A percentile compares a stretch with the other conserved stretches of the same genome.
phyloP scores from a whole-genome alignment of 1,284 basidiomycete genomes.

The Omphalotus olearius region DNA sequence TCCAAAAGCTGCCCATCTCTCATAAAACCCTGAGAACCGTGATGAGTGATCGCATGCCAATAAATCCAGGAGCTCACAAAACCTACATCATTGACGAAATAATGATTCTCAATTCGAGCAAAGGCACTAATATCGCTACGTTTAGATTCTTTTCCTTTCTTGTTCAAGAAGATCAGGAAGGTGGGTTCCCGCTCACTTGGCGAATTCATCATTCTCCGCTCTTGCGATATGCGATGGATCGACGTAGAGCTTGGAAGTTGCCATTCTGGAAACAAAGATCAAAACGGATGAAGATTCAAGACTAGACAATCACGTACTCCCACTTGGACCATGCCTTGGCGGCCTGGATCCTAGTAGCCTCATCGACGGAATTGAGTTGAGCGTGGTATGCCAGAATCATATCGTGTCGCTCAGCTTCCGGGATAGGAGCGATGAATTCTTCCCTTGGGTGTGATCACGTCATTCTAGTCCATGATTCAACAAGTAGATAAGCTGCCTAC shows the following conservation, averaged over 20 bases:
- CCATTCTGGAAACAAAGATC: constrained; percentile 51
- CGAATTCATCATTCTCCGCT: constrained; percentile 72
- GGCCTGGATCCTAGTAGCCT: constrained; percentile 61
- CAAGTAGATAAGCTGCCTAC: constrained; percentile 34
- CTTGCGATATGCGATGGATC: constrained; percentile 68
- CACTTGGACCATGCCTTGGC: constrained; percentile 88
- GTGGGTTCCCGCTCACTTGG: constrained; percentile 48
- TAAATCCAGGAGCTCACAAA: not conserved
- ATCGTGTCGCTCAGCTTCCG: constrained; percentile 74
- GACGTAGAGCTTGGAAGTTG: constrained; percentile 70
- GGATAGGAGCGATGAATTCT: constrained; percentile 77
- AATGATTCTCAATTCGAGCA: constrained; percentile 91
- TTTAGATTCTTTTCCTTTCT: constrained; percentile 4
- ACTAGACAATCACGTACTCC: constrained; percentile 56
- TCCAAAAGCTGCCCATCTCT: constrained; percentile 86
- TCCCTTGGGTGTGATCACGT: constrained; percentile 56
- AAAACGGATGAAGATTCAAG: not conserved
- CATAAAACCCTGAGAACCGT: constrained; percentile 69
- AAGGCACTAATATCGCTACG: constrained; percentile 58
- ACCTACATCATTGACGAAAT: constrained; percentile 75
- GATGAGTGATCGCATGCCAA: constrained; percentile 1
- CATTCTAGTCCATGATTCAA: not conserved
- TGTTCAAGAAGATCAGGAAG: constrained; percentile 1
- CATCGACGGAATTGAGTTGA: constrained; percentile 75
- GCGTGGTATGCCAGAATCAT: constrained; percentile 83